Evolutionary conservation across 148 eudicot species (phyloP).

Genomic region (Selenicereus undatus): DNA sequence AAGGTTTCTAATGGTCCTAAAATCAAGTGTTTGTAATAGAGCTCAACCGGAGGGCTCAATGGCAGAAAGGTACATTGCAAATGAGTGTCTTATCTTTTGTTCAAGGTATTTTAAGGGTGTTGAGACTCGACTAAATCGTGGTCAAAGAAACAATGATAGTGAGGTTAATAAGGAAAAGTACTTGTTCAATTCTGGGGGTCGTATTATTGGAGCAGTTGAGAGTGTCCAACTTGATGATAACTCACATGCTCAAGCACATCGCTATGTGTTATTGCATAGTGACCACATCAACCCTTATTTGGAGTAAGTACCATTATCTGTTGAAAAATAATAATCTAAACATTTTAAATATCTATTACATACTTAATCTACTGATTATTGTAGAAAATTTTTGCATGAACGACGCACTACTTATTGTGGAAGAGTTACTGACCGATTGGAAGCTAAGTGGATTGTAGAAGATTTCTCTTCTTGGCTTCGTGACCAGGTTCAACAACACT

Average conservation of each 20-base stretch:
- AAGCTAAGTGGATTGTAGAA: neutral
- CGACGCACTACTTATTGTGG: neutral
- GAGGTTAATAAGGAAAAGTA: neutral
- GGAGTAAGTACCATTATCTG: neutral
- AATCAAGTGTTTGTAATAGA: too few species aligned
- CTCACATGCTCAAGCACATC: neutral
- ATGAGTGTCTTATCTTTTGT: neutral
- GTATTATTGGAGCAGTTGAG: neutral
- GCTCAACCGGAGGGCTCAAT: too few species aligned
- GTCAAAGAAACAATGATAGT: neutral
- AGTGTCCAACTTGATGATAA: neutral
- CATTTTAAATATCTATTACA: too few species aligned
- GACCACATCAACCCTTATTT: neutral
- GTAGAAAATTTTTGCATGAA: neutral
- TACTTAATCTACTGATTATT: too few species aligned
- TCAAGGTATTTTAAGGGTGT: slow-evolving; percentile 7
- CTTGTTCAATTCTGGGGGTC: neutral
- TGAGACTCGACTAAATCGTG: neutral
- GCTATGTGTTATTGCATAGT: neutral
- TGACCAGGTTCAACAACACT: neutral
- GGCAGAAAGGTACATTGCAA: neutral
- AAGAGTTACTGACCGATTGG: neutral
- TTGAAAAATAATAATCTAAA: too few species aligned
- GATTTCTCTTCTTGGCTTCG: neutral
- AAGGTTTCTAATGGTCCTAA: too few species aligned